These are phyloP conservation scores for Fistulinella prunicolor DNA, from an alignment of 768 basidiomycete species.

Conservation along the genomic window DNA sequence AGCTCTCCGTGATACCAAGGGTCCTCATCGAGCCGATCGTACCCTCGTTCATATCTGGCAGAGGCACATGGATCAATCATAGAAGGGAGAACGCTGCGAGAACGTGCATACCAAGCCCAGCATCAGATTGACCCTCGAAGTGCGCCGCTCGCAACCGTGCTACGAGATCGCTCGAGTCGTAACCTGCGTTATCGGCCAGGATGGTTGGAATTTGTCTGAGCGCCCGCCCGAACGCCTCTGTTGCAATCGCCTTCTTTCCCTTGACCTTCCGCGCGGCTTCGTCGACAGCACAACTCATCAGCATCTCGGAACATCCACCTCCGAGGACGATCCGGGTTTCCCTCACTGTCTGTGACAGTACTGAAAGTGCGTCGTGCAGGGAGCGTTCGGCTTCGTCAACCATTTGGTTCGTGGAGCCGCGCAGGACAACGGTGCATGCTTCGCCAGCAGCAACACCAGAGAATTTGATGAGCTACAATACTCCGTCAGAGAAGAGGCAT, in stretches of 20 bases:
- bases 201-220: conserved; percentile 95
- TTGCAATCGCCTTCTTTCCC: conserved; percentile 95
- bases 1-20: conserved; percentile 92
- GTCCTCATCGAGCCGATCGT: conserved; percentile 82
- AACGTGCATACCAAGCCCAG: conserved; percentile 75
- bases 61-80: neutral
- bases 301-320: conserved; percentile 97
- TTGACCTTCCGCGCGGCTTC: conserved; percentile 79
- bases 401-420: conserved; percentile 98
- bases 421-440: conserved; percentile 96
- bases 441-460: conserved; percentile 97
- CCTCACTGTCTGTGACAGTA: conserved; percentile 95
- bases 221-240: conserved; percentile 87
- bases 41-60: conserved; percentile 83
- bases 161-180: conserved; percentile 95
- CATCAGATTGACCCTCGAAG: conserved; percentile 81
- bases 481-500: conserved; percentile 1
- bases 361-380: conserved; percentile 94
- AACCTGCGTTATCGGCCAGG: conserved; percentile 96
- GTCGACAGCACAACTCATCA: conserved; percentile 94
- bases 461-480: conserved; percentile 92
- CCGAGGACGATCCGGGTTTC: conserved; percentile 94
- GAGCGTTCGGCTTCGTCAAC: conserved; percentile 98
- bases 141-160: conserved; percentile 88
- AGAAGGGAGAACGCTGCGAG: neutral